phyloP scores from a whole-genome alignment of 2,329 filamentous ascomycete species.

The Zymoseptoria passerinii region DNA sequence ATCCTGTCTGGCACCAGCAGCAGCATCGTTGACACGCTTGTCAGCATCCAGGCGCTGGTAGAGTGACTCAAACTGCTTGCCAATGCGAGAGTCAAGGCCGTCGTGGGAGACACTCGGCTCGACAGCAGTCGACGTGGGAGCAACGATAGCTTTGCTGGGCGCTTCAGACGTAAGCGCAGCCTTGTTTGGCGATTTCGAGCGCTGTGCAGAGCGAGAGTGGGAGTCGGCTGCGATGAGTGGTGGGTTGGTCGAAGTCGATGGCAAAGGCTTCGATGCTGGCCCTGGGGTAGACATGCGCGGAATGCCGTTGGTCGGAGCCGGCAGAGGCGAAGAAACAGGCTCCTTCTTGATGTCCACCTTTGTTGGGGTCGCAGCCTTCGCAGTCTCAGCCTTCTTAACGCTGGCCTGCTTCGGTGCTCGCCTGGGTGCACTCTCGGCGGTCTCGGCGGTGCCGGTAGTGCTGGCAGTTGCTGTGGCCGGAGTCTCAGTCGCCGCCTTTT shows the following conservation, averaged over 20 bases:
- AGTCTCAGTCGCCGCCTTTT: conserved; percentile 12
- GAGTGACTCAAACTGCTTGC: conserved; percentile 46
- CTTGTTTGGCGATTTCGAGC: conserved; percentile 11
- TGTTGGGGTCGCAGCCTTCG: conserved; percentile 9
- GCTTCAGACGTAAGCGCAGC: conserved; percentile 11
- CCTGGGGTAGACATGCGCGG: conserved; percentile 14
- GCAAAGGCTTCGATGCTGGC: conserved; percentile 16
- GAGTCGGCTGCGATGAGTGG: conserved; percentile 31
- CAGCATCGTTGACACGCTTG: conserved; percentile 54
- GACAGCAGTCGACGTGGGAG: conserved; percentile 8
- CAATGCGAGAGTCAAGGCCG: conserved; percentile 17
- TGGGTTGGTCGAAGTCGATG: conserved; percentile 25
- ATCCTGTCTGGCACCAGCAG: conserved; percentile 58
- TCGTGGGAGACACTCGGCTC: conserved; percentile 3
- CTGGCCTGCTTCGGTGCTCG: conserved; percentile 11
- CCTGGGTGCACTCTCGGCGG: conserved; percentile 2
- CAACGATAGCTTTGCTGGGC: conserved; percentile 12
- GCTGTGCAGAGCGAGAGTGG: conserved; percentile 31
- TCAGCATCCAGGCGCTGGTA: conserved; percentile 62
- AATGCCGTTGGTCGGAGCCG: conserved; percentile 5
- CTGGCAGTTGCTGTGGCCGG: conserved; percentile 9
- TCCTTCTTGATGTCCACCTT: conserved; percentile 18
- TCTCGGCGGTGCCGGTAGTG: background rate
- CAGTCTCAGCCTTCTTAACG: conserved; percentile 20
- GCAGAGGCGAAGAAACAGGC: conserved; percentile 12